These are phyloP conservation scores for Alternaria brassicae DNA, from an alignment of 2,329 filamentous ascomycete genomes.

Conservation along the genomic window DNA sequence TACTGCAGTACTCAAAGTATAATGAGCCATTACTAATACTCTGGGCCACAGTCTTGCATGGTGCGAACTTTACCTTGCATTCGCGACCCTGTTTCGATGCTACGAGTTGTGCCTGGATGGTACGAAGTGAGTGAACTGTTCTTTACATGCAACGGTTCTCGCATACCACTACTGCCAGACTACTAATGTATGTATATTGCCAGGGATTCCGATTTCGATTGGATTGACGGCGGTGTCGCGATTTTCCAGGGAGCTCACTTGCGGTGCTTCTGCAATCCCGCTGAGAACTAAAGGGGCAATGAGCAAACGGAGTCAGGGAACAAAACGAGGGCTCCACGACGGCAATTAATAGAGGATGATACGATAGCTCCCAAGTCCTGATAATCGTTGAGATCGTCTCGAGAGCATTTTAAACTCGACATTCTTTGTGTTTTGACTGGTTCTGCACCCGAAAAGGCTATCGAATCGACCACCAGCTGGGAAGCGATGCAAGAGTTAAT, in stretches of 20 bases:
- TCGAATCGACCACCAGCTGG: neutral
- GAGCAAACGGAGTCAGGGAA: neutral
- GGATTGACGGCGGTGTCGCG: neutral
- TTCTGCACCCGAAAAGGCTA: neutral
- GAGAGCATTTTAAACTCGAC: neutral
- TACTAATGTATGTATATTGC: neutral
- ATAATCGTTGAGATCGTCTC: neutral
- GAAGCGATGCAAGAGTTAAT: neutral
- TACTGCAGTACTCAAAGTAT: neutral
- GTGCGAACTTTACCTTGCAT: neutral
- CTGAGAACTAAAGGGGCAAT: neutral
- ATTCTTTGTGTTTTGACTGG: neutral
- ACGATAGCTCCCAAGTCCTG: neutral
- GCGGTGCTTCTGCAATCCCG: neutral
- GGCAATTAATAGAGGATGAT: neutral
- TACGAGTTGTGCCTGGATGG: neutral
- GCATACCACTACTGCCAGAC: neutral
- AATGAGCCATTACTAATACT: neutral
- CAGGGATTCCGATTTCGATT: neutral
- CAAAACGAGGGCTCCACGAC: neutral
- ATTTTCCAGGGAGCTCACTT: neutral
- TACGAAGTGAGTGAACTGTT: neutral
- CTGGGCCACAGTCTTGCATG: neutral
- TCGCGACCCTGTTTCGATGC: neutral
- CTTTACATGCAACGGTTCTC: neutral